Evolutionary conservation across 805 yeast genomes (phyloP).

Genomic region (Cyberlindnera mississippiensis): DNA sequence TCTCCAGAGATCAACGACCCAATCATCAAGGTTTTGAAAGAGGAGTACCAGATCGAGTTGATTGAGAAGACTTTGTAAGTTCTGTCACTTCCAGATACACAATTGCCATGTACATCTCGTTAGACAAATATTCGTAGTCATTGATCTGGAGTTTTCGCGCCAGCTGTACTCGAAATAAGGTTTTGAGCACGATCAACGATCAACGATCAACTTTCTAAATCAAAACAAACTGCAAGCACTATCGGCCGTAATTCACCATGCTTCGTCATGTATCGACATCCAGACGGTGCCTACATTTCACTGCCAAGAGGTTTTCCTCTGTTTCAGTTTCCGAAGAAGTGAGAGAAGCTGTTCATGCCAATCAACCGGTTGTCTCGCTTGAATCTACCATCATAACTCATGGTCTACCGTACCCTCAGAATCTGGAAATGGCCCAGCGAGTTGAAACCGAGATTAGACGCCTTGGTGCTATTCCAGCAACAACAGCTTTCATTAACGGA

Average conservation of each 20-base stretch:
- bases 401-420: constrained; percentile 81
- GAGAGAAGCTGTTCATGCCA: constrained; percentile 51
- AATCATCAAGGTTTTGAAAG: constrained; percentile 86
- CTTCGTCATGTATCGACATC: neutral
- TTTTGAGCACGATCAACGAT: too few species aligned
- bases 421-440: constrained; percentile 62
- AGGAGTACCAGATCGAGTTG: constrained; percentile 80
- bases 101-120: too few species aligned
- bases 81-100: neutral
- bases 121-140: neutral
- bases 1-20: constrained; percentile 87
- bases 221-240: too few species aligned
- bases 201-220: too few species aligned
- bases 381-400: constrained; percentile 89
- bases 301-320: constrained; percentile 6
- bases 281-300: neutral
- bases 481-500: constrained; percentile 75
- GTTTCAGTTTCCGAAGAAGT: constrained; percentile 45
- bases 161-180: too few species aligned
- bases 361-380: constrained; percentile 70
- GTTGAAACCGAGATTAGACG: constrained; percentile 62
- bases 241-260: too few species aligned
- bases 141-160: neutral
- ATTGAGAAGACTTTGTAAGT: constrained; percentile 67
- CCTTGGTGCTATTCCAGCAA: constrained; percentile 76